These are phyloP conservation scores for Dictyostelium capitatum DNA, from an alignment of 78 protist species.

Conservation along the genomic window DNA sequence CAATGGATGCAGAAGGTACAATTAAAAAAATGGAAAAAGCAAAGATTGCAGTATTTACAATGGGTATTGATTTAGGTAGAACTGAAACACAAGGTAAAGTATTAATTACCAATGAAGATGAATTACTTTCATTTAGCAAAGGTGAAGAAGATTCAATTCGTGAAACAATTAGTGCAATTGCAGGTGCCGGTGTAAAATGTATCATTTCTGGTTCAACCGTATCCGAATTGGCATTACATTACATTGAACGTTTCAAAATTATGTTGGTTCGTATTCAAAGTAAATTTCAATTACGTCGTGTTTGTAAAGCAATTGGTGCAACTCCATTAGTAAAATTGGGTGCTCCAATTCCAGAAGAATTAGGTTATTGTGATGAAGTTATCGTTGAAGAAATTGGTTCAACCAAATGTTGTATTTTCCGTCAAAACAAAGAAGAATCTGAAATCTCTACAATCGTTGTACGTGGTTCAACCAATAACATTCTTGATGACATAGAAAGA, in stretches of 20 bases:
- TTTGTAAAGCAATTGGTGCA: slow-evolving; percentile 96
- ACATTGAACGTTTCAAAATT: slow-evolving; percentile 90
- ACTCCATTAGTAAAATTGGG: slow-evolving; percentile 94
- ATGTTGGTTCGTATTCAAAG: slow-evolving; percentile 93
- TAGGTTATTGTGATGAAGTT: slow-evolving; percentile 92
- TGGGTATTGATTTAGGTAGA: slow-evolving; percentile 92
- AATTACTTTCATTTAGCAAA: slow-evolving; percentile 88
- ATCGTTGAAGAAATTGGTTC: slow-evolving; percentile 87
- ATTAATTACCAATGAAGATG: slow-evolving; percentile 94
- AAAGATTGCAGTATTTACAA: slow-evolving; percentile 96
- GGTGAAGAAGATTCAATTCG: slow-evolving; percentile 95
- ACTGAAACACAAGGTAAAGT: slow-evolving; percentile 99
- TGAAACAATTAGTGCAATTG: slow-evolving; percentile 88
- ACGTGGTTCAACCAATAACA: slow-evolving; percentile 97
- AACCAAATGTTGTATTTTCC: slow-evolving; percentile 85
- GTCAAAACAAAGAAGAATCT: slow-evolving; percentile 81
- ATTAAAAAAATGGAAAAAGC: slow-evolving; percentile 90
- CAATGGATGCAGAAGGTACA: slow-evolving; percentile 89
- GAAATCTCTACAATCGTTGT: slow-evolving; percentile 96
- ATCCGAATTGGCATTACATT: slow-evolving; percentile 98
- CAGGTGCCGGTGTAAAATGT: slow-evolving; percentile 96
- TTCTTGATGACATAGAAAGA: slow-evolving; percentile 98
- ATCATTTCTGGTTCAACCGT: slow-evolving; percentile 93
- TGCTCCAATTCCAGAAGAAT: slow-evolving; percentile 95
- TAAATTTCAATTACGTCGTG: slow-evolving; percentile 98